Evolutionary conservation across 2,329 filamentous ascomycete species (phyloP).

Genomic region (Aspergillus cejpii): DNA sequence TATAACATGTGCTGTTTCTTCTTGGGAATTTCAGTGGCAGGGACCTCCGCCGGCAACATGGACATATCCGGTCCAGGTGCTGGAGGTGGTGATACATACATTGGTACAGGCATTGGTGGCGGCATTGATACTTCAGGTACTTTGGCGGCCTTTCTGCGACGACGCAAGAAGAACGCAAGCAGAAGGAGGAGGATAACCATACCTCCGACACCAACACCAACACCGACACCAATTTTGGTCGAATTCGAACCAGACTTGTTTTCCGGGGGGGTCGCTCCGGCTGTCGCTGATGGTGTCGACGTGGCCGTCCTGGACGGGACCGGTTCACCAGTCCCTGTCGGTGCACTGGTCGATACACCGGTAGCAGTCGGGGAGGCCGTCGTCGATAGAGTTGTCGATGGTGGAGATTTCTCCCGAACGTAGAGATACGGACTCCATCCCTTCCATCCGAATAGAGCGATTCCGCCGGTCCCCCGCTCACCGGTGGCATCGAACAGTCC

Average conservation of each 20-base stretch:
- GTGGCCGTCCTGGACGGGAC: background rate
- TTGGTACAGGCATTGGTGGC: no score
- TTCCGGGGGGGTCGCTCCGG: no score
- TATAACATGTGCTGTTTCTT: background rate
- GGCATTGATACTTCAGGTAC: no score
- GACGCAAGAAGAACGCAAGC: background rate
- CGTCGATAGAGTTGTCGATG: no score
- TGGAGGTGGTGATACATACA: no score
- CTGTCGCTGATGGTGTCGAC: no score
- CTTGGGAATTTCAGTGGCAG: background rate
- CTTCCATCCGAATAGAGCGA: slow-evolving; percentile 1
- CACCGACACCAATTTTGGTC: slow-evolving; percentile 1
- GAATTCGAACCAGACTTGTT: background rate
- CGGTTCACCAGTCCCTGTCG: background rate
- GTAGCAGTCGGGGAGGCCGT: background rate
- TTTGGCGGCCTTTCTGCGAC: background rate
- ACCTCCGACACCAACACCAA: slow-evolving; percentile 1
- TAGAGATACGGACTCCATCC: slow-evolving; percentile 4
- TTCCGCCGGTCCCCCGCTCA: slow-evolving; percentile 1
- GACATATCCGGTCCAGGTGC: background rate
- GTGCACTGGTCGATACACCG: background rate
- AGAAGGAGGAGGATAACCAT: background rate
- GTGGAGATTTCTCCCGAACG: background rate
- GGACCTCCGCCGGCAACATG: background rate
- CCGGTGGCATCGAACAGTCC: slow-evolving; percentile 7